These are phyloP conservation scores for Trichoderma gracile DNA, from an alignment of 2,329 filamentous ascomycete genomes.

Conservation along the genomic window DNA sequence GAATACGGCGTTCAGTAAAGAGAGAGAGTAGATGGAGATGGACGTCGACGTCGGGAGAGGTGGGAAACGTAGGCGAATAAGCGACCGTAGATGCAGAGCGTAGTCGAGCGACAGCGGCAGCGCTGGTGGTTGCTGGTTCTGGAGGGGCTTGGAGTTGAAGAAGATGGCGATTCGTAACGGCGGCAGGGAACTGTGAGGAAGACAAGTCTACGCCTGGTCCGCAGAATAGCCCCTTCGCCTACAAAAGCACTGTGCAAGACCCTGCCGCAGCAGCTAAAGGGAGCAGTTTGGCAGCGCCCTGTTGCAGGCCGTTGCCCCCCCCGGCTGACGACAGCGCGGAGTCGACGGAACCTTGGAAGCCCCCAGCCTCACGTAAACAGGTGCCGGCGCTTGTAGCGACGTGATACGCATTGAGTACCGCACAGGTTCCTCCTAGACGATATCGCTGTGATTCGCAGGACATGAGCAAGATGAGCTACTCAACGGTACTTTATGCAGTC, in stretches of 20 bases:
- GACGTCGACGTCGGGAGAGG: neutral
- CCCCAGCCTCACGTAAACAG: slow-evolving; percentile 25
- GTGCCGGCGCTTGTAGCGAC: neutral
- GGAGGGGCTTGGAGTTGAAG: slow-evolving; percentile 28
- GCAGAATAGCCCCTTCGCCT: slow-evolving; percentile 22
- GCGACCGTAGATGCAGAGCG: neutral
- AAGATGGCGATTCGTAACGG: slow-evolving; percentile 25
- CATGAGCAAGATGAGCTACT: neutral
- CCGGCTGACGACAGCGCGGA: slow-evolving; percentile 37
- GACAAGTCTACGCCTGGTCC: slow-evolving; percentile 27
- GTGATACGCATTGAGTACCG: neutral
- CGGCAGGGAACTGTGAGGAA: slow-evolving; percentile 28
- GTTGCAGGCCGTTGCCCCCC: no score
- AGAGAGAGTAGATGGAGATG: slow-evolving; percentile 6
- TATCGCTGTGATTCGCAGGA: no score
- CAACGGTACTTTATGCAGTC: neutral
- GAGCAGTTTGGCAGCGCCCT: slow-evolving; percentile 9
- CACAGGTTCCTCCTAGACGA: neutral
- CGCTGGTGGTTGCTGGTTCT: slow-evolving; percentile 27
- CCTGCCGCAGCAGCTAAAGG: neutral
- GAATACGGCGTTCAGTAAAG: neutral
- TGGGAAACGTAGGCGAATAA: neutral
- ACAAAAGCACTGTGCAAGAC: neutral
- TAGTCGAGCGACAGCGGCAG: slow-evolving; percentile 20
- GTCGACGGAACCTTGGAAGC: slow-evolving; percentile 27